These are phyloP conservation scores for Corylus avellana DNA, from an alignment of 306 rosid genomes.

Conservation along the genomic window DNA sequence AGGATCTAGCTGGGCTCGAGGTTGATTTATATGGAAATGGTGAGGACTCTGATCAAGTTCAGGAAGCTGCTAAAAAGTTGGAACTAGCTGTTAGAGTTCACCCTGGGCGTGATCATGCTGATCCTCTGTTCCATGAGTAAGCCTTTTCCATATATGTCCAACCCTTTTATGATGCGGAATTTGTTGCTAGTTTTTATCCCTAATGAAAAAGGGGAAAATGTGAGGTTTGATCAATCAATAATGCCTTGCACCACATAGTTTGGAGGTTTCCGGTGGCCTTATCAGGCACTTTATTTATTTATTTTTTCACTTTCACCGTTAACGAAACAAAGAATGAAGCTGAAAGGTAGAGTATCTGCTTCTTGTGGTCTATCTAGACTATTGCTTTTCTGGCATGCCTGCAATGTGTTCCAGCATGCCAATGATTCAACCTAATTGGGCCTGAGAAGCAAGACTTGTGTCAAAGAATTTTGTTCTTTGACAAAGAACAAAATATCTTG, in stretches of 20 bases:
- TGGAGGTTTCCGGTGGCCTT: conserved; percentile 7
- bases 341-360: neutral
- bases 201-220: neutral
- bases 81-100: conserved; percentile 66
- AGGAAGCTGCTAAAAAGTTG: conserved; percentile 65
- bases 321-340: neutral
- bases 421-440: no score
- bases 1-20: conserved; percentile 67
- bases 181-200: conserved; percentile 19
- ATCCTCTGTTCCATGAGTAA: conserved; percentile 82
- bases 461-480: no score
- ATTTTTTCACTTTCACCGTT: neutral
- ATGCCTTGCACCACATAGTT: conserved; percentile 14
- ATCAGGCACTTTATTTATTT: neutral
- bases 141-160: conserved; percentile 23
- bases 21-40: conserved; percentile 93
- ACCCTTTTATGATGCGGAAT: neutral
- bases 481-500: no score
- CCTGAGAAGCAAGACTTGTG: neutral
- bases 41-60: conserved; percentile 77
- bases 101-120: conserved; percentile 88
- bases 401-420: neutral
- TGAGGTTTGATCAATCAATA: conserved; percentile 12
- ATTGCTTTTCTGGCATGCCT: conserved; percentile 7
- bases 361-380: conserved; percentile 20